phyloP scores from a whole-genome alignment of 192 early-diverging fungal genomes.

The Cetraspora pellucida region DNA sequence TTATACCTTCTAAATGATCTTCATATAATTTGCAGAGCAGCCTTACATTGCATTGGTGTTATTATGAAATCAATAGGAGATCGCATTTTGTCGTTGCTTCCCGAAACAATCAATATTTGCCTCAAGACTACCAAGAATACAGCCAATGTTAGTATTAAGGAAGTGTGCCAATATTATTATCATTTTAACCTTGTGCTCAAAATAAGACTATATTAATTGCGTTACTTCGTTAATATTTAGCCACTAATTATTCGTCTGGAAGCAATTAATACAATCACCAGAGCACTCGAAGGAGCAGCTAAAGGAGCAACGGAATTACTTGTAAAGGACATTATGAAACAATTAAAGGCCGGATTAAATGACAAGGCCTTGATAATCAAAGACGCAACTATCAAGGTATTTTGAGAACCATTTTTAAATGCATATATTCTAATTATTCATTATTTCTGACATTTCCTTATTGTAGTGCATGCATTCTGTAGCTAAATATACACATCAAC shows the following conservation, averaged over 20 bases:
- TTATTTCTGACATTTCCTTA: background rate
- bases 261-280: constrained; percentile 63
- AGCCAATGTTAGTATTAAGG: constrained; percentile 55
- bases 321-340: constrained; percentile 73
- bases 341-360: constrained; percentile 59
- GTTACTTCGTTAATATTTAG: constrained; percentile 37
- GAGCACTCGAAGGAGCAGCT: constrained; percentile 73
- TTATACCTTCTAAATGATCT: background rate
- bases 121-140: constrained; percentile 67
- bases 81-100: constrained; percentile 72
- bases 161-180: background rate
- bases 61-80: constrained; percentile 76
- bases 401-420: background rate
- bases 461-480: constrained; percentile 20
- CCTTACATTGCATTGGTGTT: constrained; percentile 73
- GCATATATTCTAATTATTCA: background rate
- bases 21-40: constrained; percentile 54
- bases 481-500: constrained; percentile 22
- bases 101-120: constrained; percentile 63
- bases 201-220: background rate
- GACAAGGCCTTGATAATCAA: constrained; percentile 77
- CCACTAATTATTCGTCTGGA: constrained; percentile 67
- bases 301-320: constrained; percentile 69
- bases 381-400: constrained; percentile 67
- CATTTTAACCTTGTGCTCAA: background rate